Conservation (phyloP, 257 asterid genomes). For the Jaltomata sinuosa region DNA sequence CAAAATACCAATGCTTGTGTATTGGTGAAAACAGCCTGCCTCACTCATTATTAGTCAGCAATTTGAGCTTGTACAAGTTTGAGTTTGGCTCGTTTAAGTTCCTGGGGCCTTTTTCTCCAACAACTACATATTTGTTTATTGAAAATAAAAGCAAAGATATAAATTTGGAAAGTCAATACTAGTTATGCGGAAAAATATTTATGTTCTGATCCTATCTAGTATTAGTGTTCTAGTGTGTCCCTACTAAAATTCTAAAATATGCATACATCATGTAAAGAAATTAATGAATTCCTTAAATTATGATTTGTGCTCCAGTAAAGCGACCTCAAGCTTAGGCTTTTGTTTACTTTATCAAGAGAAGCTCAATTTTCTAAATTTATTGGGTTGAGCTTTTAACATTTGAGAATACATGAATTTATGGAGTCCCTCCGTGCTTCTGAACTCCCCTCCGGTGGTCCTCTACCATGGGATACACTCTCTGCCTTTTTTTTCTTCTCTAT, state of each 20-base stretch:
- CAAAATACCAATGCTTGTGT: neutral
- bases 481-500: too few relatives aligned
- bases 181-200: neutral
- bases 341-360: neutral
- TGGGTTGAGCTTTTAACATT: neutral
- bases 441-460: too few relatives aligned
- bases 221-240: neutral
- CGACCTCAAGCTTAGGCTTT: neutral
- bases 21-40: neutral
- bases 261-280: neutral
- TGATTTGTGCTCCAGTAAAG: neutral
- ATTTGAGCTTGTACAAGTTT: neutral
- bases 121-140: neutral
- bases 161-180: neutral
- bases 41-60: neutral
- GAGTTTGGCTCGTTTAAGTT: neutral
- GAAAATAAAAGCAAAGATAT: neutral
- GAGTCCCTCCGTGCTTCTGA: too few relatives aligned
- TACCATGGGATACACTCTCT: too few relatives aligned
- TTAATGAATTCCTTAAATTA: too few relatives aligned
- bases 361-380: neutral
- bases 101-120: neutral
- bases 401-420: neutral
- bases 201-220: neutral
- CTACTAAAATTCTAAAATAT: neutral